Evolutionary conservation across 1,284 basidiomycete species (phyloP), one percentile per base, ranked within the genome.

Genomic region (Inonotus hispidus): DNA sequence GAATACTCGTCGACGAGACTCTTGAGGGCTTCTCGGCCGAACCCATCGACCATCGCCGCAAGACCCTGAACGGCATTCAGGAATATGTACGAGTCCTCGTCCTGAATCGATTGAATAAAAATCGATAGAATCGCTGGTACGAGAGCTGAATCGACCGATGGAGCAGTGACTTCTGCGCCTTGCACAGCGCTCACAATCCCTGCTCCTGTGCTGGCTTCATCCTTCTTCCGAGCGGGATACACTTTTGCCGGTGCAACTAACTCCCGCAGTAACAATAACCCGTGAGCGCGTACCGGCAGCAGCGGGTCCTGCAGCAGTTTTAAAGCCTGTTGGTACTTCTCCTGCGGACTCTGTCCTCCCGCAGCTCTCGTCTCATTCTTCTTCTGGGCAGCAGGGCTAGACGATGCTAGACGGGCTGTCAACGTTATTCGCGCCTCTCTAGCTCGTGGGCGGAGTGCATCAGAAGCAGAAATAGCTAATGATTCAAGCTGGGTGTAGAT

Each of bases 1-100:
- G 78, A 71, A 68, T 94, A 95, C 23, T 82, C 79, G 37, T 79
- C 77, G 7, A 93, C 73, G 32, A 96, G 75, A 2, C 78, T 77
- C 60, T 76, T 77, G 14, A 95, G 74, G 8, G 94, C 86, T 16
- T 92, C 85, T 63, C 80, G 82, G 1, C 93, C 93, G 61, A 87
- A 85, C 1, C 79, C 78, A 67, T 93, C 87, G 1, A 88, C 92
- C 82, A 96, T 88, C 14, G 83, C 87, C 3, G 88, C 83, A 1
- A 99, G 77, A 0, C 95, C 96, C 69, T 95, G 91, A 3, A 97
- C 88, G 0, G 93, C 94, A 69, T 95, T 95, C 60, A 98, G 76
- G 71, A 95, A 98, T 62, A 98, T 87, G 73, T 95, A 98, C 37
- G 92, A 94, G 70, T 99, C 96, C 55, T 95, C 90, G 68, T 98